Base-by-base conservation (phyloP, 805 yeast genomes). In the Suhomyces canberraensis region DNA sequence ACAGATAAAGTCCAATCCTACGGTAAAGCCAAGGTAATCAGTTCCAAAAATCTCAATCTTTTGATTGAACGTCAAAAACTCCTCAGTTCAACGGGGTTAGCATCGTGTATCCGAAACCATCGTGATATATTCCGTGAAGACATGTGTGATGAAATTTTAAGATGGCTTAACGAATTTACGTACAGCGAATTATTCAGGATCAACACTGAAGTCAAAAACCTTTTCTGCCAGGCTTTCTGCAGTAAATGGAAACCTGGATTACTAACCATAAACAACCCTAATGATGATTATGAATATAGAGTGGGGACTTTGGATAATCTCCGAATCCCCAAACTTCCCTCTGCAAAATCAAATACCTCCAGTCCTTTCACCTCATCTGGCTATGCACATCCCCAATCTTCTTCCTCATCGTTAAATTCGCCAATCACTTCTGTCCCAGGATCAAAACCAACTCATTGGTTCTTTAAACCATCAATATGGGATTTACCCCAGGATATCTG, bases 51-150 rank as follows among this genome's bases (percentile, higher is more conserved):
- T 45, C 46, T 82, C 4, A 60, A 60, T 1, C 64, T 71, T 7
- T 57, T 87, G 24, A 41, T 76, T 25, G 75, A 68, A 25, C 66
- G 81, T 24, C 83, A 83, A 48, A 61, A 62, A n/a, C 61, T 71
- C 3, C 58, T 87, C 20, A 74, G 76, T 16, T 61, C 78, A 0
- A 80, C 87, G 0, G 89, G 89, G 0, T 63, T 85, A 14, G 74
- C 81, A 2, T 72, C 82, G 1, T 74, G 85, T 32, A 79, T 88
- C 11, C 63, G 87, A 37, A 75, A 80, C 35, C 68, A 77, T 13
- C 64, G 89, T 39, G 95, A 87, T 51, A 63, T 76, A 5, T 82
- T 85, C 52, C 66, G 93, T 35, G 95, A 88, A 52, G 90, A 84
- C 39, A 79, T 84, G 85, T 80, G 84, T 46, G 80, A 76, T 28